These are phyloP conservation scores for Flaveria ramosissima DNA, from an alignment of 129 eudicot genomes.

Conservation along the genomic window DNA sequence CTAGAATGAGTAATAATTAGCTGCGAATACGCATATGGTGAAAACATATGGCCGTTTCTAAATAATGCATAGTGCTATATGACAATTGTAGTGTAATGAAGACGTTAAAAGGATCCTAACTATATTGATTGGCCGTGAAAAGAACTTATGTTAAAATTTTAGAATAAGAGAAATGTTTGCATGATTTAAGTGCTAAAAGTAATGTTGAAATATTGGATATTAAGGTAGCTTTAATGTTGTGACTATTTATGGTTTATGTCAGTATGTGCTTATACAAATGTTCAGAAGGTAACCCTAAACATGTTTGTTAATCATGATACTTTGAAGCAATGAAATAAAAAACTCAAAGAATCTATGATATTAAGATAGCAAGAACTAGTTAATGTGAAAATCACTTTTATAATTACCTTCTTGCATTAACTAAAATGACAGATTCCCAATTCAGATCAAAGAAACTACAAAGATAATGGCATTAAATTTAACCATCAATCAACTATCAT, in stretches of 20 bases:
- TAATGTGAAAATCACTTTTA: too few species aligned
- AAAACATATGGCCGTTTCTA: background rate
- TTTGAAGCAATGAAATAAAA: too few species aligned
- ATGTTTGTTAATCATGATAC: background rate
- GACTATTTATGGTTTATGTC: background rate
- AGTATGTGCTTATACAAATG: background rate
- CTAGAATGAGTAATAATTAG: background rate
- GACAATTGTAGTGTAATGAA: conserved; percentile 5
- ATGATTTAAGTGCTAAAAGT: background rate
- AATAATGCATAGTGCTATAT: background rate
- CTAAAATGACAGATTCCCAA: too few species aligned
- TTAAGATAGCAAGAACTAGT: too few species aligned
- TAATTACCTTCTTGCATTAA: too few species aligned
- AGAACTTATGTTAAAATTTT: too few species aligned
- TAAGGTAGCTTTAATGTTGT: background rate
- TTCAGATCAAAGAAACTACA: background rate
- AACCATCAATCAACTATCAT: conserved; percentile 1
- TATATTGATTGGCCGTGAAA: too few species aligned
- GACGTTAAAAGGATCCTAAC: background rate
- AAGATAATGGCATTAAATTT: conserved; percentile 3
- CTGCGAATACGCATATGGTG: background rate
- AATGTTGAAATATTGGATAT: background rate
- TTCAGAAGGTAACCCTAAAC: background rate
- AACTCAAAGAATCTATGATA: too few species aligned
- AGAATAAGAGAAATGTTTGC: background rate